These are phyloP conservation scores for Aspergillus conjunctus DNA, from an alignment of 495 filamentous ascomycete genomes.

Conservation along the genomic window DNA sequence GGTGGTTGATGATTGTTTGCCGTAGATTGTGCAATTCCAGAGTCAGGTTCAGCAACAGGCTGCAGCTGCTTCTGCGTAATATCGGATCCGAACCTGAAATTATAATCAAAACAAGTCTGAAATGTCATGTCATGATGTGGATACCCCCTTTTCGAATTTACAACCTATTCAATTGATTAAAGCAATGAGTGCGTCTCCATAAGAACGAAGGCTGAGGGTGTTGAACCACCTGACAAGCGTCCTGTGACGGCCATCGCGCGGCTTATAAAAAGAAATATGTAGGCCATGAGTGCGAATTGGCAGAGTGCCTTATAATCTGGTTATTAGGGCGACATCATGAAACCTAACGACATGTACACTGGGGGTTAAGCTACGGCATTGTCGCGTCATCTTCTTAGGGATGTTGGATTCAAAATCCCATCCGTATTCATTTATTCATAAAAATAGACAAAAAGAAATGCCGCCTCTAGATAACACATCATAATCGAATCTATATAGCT, in stretches of 20 bases:
- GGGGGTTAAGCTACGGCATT: too few species aligned
- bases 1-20: conserved; percentile 21
- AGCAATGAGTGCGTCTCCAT: background rate
- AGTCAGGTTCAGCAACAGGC: conserved; percentile 44
- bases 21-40: conserved; percentile 49
- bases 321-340: too few species aligned
- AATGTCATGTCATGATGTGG: background rate
- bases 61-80: conserved; percentile 40
- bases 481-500: conserved; percentile 24
- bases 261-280: too few species aligned
- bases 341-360: too few species aligned
- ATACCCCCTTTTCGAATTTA: background rate
- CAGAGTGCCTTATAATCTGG: too few species aligned
- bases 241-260: too few species aligned
- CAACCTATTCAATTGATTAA: background rate
- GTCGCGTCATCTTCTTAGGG: background rate
- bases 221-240: too few species aligned
- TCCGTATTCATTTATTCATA: conserved; percentile 33
- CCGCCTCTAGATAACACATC: conserved; percentile 20
- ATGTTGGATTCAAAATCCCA: conserved; percentile 15
- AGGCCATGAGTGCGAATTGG: too few species aligned
- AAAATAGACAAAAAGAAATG: conserved; percentile 12
- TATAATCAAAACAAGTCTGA: background rate
- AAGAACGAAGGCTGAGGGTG: background rate
- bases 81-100: background rate